Evolutionary conservation across 352 stramenopile genomes (phyloP).

Genomic region (Pythium pyrilobum): DNA sequence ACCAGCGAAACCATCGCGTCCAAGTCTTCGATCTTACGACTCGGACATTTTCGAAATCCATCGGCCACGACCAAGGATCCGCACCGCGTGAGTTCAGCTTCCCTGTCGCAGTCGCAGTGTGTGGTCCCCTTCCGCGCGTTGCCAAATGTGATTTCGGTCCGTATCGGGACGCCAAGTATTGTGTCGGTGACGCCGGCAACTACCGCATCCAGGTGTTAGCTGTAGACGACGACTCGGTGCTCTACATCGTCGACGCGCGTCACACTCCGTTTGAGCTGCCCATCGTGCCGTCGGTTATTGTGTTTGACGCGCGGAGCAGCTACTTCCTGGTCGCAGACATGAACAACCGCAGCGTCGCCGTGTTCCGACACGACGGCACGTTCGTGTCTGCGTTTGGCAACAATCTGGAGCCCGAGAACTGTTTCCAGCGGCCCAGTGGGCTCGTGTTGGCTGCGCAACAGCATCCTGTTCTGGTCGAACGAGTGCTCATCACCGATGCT

Average conservation of each 20-base stretch:
- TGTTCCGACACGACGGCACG: slow-evolving; percentile 40
- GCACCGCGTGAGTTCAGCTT: slow-evolving; percentile 42
- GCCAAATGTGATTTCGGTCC: slow-evolving; percentile 46
- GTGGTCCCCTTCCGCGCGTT: slow-evolving; percentile 23
- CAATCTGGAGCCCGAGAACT: slow-evolving; percentile 36
- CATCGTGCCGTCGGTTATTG: slow-evolving; percentile 33
- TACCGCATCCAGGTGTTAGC: slow-evolving; percentile 47
- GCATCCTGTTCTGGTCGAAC: background rate
- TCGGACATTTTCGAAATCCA: slow-evolving; percentile 16
- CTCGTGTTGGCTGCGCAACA: background rate
- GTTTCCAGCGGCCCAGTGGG: slow-evolving; percentile 28
- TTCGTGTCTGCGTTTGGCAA: slow-evolving; percentile 46
- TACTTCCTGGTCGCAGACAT: slow-evolving; percentile 42
- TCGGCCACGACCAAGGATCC: slow-evolving; percentile 30
- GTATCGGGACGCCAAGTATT: slow-evolving; percentile 42
- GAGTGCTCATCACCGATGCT: slow-evolving; percentile 25
- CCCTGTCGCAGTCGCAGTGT: slow-evolving; percentile 37
- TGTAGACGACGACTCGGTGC: slow-evolving; percentile 22
- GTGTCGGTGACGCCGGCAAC: slow-evolving; percentile 47
- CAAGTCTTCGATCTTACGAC: slow-evolving; percentile 46
- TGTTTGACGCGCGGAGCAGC: slow-evolving; percentile 39
- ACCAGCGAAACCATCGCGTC: slow-evolving; percentile 67
- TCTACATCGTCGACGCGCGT: slow-evolving; percentile 21
- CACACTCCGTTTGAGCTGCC: slow-evolving; percentile 38
- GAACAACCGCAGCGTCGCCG: slow-evolving; percentile 32